These are phyloP conservation scores for Candida verbasci DNA, from an alignment of 805 yeast species.

Conservation along the genomic window DNA sequence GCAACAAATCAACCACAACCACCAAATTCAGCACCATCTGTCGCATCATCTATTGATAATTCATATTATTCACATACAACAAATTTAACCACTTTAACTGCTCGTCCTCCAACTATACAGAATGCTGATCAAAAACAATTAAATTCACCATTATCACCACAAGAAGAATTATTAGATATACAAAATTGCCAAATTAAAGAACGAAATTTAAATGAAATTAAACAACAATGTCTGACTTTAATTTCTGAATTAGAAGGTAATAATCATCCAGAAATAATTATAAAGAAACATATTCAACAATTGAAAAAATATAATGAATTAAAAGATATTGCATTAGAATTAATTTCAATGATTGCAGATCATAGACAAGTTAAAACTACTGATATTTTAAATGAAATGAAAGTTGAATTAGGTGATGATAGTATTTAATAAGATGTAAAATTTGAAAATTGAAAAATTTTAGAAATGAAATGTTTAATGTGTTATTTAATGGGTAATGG, in stretches of 20 bases:
- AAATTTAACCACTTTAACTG: not conserved
- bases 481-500: too few relatives aligned
- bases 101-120: not conserved
- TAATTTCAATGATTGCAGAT: conserved; percentile 58
- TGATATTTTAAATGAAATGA: conserved; percentile 50
- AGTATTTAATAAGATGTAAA: not conserved
- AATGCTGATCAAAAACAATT: not conserved
- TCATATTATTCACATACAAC: too few relatives aligned
- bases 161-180: conserved; percentile 6
- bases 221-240: conserved; percentile 26
- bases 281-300: conserved; percentile 47
- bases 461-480: too few relatives aligned
- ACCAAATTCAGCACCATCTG: not conserved
- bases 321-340: conserved; percentile 54
- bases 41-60: too few relatives aligned
- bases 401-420: conserved; percentile 10
- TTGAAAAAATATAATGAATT: conserved; percentile 60
- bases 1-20: not conserved
- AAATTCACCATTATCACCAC: conserved; percentile 5
- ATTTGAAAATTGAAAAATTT: too few relatives aligned
- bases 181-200: conserved; percentile 12
- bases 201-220: conserved; percentile 25
- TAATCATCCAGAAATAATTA: conserved; percentile 42
- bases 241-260: conserved; percentile 28
- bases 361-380: conserved; percentile 45